A percentile compares a stretch with the other conserved stretches of the same genome.
Evolutionary conservation across 164 flowering plant species (phyloP).

Genomic region (Nymphaea thermarum): DNA sequence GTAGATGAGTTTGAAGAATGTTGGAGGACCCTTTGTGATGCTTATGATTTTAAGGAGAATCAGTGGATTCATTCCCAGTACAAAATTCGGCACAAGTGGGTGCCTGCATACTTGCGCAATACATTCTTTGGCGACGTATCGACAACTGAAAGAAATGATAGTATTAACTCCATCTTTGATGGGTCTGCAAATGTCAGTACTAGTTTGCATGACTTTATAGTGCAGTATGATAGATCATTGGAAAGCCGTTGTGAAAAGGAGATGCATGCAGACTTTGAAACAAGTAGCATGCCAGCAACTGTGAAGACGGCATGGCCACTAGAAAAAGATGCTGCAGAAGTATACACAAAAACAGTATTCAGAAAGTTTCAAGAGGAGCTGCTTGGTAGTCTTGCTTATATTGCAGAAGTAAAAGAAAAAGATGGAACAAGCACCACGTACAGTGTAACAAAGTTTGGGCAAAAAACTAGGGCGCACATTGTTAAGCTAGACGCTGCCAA

Average conservation of each 20-base stretch:
- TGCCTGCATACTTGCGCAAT: constrained; percentile 5
- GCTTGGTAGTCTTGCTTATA: constrained; percentile 5
- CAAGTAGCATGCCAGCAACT: constrained; percentile 1
- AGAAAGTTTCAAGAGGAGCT: constrained; percentile 7
- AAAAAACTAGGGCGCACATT: constrained; percentile 4
- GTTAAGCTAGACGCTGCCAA: constrained; percentile 4
- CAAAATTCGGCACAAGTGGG: constrained; percentile 8
- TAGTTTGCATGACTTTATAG: constrained; percentile 3
- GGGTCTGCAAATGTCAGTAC: constrained; percentile 2
- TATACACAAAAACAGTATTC: constrained; percentile 7
- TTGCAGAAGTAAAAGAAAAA: constrained; percentile 3
- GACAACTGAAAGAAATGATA: constrained; percentile 1
- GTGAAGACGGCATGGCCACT: constrained; percentile 9
- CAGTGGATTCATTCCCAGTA: constrained; percentile 5
- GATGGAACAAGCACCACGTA: constrained; percentile 2
- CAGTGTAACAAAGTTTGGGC: constrained; percentile 5
- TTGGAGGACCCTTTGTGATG: constrained; percentile 2
- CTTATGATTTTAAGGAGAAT: constrained; percentile 5
- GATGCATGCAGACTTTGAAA: constrained; percentile 1
- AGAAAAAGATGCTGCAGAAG: constrained; percentile 2
- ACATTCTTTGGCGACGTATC: constrained; percentile 8
- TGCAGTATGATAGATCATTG: constrained; percentile 6
- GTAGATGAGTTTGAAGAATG: constrained; percentile 7
- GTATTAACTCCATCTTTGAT: constrained; percentile 7
- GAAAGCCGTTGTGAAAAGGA: constrained; percentile 5